A percentile compares a stretch with the other conserved stretches of the same genome.
Evolutionary conservation across 768 basidiomycete genomes (phyloP).

Genomic region (Pholiota conissans): DNA sequence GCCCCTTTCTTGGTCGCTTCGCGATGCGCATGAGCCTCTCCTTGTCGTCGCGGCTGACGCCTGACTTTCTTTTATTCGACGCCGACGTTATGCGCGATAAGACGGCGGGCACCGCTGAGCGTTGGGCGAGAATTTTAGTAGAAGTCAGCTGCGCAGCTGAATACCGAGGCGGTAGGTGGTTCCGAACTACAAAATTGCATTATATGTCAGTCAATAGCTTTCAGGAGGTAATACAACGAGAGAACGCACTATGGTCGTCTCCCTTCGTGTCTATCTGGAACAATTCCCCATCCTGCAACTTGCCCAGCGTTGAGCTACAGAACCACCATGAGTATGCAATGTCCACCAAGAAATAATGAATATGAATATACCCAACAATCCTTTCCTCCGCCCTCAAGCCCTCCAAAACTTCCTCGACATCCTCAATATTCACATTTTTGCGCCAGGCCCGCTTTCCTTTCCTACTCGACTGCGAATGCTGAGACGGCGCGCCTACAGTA

Average conservation of each 20-base stretch:
- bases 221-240: neutral
- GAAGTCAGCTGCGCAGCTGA: constrained; percentile 60
- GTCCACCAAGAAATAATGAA: neutral
- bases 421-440: constrained; percentile 86
- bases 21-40: constrained; percentile 74
- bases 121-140: constrained; percentile 77
- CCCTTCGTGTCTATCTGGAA: constrained; percentile 83
- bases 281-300: constrained; percentile 69
- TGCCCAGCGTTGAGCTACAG: constrained; percentile 59
- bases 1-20: constrained; percentile 68
- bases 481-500: constrained; percentile 54
- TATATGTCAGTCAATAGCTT: neutral
- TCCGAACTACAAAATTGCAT: neutral
- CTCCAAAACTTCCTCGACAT: constrained; percentile 77
- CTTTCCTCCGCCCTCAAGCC: constrained; percentile 79
- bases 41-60: constrained; percentile 68
- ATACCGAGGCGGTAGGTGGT: constrained; percentile 47
- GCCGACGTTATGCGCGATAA: constrained; percentile 56
- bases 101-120: constrained; percentile 87
- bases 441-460: constrained; percentile 95
- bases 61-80: constrained; percentile 41
- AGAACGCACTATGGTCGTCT: constrained; percentile 63
- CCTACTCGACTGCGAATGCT: constrained; percentile 69
- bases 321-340: neutral
- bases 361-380: constrained; percentile 62